Evolutionary conservation across 257 asterid genomes (phyloP).

Genomic region (Anisodus tanguticus): DNA sequence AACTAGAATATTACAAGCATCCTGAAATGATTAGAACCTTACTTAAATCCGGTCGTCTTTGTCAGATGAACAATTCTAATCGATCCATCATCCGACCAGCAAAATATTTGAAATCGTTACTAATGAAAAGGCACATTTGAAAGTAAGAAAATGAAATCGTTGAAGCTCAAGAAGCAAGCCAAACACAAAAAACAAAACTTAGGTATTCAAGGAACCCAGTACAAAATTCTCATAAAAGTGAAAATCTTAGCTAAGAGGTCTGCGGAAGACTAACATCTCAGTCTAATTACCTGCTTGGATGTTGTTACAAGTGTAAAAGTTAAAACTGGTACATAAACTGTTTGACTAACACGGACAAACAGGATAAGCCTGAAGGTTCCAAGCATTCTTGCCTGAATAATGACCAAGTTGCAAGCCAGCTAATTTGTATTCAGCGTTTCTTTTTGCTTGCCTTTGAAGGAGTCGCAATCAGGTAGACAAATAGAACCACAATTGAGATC

Average conservation of each 20-base stretch:
- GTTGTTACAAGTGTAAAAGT: conserved; percentile 26
- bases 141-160: neutral
- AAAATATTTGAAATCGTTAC: neutral
- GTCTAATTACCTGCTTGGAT: conserved; percentile 29
- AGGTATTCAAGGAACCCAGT: conserved; percentile 4
- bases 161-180: conserved; percentile 2
- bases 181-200: neutral
- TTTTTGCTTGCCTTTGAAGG: conserved; percentile 79
- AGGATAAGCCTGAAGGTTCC: conserved; percentile 22
- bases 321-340: conserved; percentile 27
- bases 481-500: conserved; percentile 63
- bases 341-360: conserved; percentile 7
- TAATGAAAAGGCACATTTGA: neutral
- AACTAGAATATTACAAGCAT: neutral
- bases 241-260: conserved; percentile 19
- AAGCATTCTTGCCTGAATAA: conserved; percentile 10
- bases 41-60: neutral
- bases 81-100: neutral
- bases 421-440: conserved; percentile 47
- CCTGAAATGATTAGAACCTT: conserved; percentile 14
- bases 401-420: conserved; percentile 8
- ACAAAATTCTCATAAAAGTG: conserved; percentile 25
- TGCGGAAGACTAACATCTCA: conserved; percentile 21
- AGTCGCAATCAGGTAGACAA: conserved; percentile 57
- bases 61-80: neutral